Evolutionary conservation across 1,139 yeast genomes (phyloP).

Genomic region (Scheffersomyces illinoinensis): DNA sequence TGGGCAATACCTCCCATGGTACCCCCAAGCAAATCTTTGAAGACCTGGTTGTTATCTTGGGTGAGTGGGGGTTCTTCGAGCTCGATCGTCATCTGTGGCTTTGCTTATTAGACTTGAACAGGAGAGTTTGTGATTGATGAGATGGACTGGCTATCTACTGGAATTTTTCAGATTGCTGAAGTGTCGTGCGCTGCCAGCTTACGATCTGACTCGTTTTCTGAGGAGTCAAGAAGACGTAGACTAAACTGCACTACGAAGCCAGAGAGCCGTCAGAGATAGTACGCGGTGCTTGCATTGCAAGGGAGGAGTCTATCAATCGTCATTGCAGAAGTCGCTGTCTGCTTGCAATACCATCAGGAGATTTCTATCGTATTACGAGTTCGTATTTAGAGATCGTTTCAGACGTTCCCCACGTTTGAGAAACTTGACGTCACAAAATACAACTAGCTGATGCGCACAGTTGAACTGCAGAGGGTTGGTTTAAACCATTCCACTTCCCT

Average conservation of each 20-base stretch:
- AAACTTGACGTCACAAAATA: not conserved
- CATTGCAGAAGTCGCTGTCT: too few species aligned
- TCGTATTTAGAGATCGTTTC: not conserved
- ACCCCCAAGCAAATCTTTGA: constrained; percentile 84
- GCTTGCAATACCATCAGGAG: not conserved
- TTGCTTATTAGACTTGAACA: not conserved
- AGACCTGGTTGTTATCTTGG: constrained; percentile 52
- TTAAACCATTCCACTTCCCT: not conserved
- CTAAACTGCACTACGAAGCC: not conserved
- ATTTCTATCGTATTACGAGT: not conserved
- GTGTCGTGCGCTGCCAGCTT: not conserved
- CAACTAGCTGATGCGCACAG: not conserved
- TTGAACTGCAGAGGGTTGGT: not conserved
- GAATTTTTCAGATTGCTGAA: not conserved
- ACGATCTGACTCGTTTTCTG: not conserved
- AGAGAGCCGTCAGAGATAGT: not conserved
- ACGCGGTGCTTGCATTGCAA: not conserved
- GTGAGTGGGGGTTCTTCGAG: constrained; percentile 48
- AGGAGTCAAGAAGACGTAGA: not conserved
- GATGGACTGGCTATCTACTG: not conserved
- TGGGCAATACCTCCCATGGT: constrained; percentile 94
- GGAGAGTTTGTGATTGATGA: not conserved
- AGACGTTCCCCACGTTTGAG: not conserved
- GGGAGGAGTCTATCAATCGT: not conserved
- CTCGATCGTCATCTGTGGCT: constrained; percentile 37